Conservation (phyloP, 2,329 filamentous ascomycete genomes). For the Apiospora rasikravindrae region DNA sequence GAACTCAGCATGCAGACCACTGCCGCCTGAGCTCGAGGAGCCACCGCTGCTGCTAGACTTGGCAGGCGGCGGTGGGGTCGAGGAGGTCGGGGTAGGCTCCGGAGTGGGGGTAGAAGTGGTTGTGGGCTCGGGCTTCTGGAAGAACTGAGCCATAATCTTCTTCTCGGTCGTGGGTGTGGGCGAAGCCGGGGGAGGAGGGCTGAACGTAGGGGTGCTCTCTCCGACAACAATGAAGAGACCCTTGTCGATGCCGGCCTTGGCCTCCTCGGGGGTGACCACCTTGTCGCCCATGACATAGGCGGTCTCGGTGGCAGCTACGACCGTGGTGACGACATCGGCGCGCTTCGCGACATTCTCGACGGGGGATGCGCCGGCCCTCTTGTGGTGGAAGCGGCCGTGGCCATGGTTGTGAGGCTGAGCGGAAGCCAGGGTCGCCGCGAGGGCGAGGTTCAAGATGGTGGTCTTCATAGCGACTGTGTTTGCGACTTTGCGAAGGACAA, state of each 20-base stretch:
- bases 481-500: background rate
- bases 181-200: slow-evolving; percentile 45
- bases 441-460: slow-evolving; percentile 50
- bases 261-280: slow-evolving; percentile 65
- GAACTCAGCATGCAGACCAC: slow-evolving; percentile 72
- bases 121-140: slow-evolving; percentile 38
- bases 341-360: slow-evolving; percentile 58
- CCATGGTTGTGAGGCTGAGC: slow-evolving; percentile 65
- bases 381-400: slow-evolving; percentile 65
- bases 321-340: slow-evolving; percentile 54
- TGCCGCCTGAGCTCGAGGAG: slow-evolving; percentile 50
- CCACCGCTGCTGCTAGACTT: slow-evolving; percentile 37
- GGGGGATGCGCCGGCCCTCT: slow-evolving; percentile 55
- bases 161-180: slow-evolving; percentile 40
- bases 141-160: slow-evolving; percentile 39
- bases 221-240: slow-evolving; percentile 73
- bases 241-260: slow-evolving; percentile 72
- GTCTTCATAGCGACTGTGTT: slow-evolving; percentile 51
- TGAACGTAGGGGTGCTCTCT: slow-evolving; percentile 60
- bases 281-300: slow-evolving; percentile 75
- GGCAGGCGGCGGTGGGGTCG: slow-evolving; percentile 33
- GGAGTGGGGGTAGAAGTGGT: slow-evolving; percentile 43
- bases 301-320: slow-evolving; percentile 66
- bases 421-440: slow-evolving; percentile 59
- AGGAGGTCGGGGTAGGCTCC: slow-evolving; percentile 40